Percentiles rank a stretch among this genome's conserved stretches.
These are phyloP conservation scores for Calendula officinalis DNA, from an alignment of 129 eudicot species.

Conservation along the genomic window DNA sequence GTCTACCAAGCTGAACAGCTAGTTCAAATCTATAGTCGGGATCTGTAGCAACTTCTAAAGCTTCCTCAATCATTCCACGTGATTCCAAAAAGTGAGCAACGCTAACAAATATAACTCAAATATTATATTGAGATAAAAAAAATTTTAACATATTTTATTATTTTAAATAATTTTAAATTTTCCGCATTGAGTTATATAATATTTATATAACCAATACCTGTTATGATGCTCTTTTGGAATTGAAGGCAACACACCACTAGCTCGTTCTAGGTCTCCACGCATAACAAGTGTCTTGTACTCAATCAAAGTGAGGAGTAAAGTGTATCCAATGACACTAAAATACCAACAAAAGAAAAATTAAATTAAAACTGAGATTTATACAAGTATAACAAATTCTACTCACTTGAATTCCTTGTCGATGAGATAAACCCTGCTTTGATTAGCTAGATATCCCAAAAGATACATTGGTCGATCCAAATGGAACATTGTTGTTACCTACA, in stretches of 20 bases:
- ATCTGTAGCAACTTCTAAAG: slow-evolving; percentile 89
- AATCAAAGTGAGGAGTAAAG: too few species aligned
- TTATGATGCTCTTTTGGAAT: too few species aligned
- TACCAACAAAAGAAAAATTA: background rate
- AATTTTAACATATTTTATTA: too few species aligned
- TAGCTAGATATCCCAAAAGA: background rate
- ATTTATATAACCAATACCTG: too few species aligned
- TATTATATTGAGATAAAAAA: too few species aligned
- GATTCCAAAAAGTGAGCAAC: slow-evolving; percentile 75
- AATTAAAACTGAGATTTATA: too few species aligned
- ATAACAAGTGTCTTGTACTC: too few species aligned
- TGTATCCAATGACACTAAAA: background rate
- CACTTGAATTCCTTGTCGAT: background rate
- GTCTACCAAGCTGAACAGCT: slow-evolving; percentile 85
- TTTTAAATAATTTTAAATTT: too few species aligned
- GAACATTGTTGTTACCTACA: background rate
- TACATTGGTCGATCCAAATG: background rate
- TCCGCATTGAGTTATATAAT: too few species aligned
- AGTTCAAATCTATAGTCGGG: slow-evolving; percentile 92
- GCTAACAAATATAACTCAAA: too few species aligned
- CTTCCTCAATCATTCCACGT: slow-evolving; percentile 84
- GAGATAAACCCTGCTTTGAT: background rate
- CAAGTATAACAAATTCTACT: background rate
- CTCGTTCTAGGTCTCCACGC: too few species aligned
- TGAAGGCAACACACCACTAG: too few species aligned